These are phyloP conservation scores for Oropetium thomaeum DNA, from an alignment of 176 grass and related monocot genomes.

Conservation along the genomic window DNA sequence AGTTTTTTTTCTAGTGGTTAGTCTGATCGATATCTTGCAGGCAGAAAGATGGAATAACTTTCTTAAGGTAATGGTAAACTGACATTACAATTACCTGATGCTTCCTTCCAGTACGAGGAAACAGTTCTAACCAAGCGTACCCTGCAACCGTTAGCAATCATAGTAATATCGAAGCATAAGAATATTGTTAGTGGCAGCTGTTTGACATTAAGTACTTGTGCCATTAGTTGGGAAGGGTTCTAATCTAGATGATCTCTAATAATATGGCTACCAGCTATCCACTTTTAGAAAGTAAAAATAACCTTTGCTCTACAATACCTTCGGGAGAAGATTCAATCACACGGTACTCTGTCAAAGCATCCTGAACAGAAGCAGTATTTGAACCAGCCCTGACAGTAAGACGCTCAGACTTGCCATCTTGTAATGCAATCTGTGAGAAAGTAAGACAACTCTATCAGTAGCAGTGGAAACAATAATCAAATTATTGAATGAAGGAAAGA, in stretches of 20 bases:
- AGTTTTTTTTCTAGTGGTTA: not conserved
- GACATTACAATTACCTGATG: slow-evolving; percentile 62
- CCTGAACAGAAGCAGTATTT: slow-evolving; percentile 51
- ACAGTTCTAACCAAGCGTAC: slow-evolving; percentile 80
- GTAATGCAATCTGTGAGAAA: slow-evolving; percentile 61
- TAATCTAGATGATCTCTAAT: not conserved
- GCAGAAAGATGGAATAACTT: not conserved
- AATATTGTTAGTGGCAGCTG: not conserved
- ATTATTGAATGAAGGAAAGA: not conserved
- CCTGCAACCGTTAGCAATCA: slow-evolving; percentile 44
- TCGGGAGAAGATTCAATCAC: slow-evolving; percentile 69
- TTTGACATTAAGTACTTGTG: not conserved
- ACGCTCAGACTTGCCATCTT: slow-evolving; percentile 86
- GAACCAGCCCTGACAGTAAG: slow-evolving; percentile 54
- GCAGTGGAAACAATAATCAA: not conserved
- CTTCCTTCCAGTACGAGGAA: slow-evolving; percentile 89
- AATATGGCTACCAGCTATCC: not conserved
- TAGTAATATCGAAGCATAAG: too few relatives aligned
- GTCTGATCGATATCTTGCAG: not conserved
- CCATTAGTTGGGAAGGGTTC: not conserved
- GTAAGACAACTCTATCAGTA: slow-evolving; percentile 20
- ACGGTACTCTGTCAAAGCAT: slow-evolving; percentile 89
- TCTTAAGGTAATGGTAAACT: slow-evolving; percentile 18
- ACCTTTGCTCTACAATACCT: slow-evolving; percentile 37
- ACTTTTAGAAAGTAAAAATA: not conserved